Evolutionary conservation across 2,329 filamentous ascomycete species (phyloP).

Genomic region (Trichophaea hybrida): DNA sequence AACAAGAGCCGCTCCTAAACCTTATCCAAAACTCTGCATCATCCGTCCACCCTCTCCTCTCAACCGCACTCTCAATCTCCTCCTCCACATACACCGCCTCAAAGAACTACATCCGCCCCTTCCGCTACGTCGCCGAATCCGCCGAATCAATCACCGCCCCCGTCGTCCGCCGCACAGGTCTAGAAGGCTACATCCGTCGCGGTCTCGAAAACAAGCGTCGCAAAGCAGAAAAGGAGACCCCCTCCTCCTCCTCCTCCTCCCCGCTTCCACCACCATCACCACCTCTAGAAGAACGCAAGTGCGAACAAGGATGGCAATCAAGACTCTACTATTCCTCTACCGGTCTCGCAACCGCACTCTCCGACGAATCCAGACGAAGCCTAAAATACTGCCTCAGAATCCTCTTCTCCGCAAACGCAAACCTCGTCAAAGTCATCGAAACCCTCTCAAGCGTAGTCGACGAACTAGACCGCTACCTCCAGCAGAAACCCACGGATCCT

Average conservation of each 20-base stretch:
- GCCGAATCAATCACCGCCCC: constrained; percentile 81
- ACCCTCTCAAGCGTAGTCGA: constrained; percentile 62
- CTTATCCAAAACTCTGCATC: constrained; percentile 59
- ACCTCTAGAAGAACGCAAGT: not conserved
- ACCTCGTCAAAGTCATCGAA: constrained; percentile 60
- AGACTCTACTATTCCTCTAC: constrained; percentile 81
- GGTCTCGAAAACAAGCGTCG: constrained; percentile 35
- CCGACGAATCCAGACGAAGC: constrained; percentile 68
- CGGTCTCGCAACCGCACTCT: constrained; percentile 80
- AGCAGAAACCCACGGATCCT: constrained; percentile 17
- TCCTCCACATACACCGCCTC: constrained; percentile 72
- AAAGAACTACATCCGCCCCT: constrained; percentile 79
- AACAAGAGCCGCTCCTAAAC: constrained; percentile 57
- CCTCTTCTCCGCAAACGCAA: constrained; percentile 66
- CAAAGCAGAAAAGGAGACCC: constrained; percentile 10
- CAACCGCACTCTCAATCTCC: constrained; percentile 69
- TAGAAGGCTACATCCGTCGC: constrained; percentile 75
- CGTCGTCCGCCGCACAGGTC: constrained; percentile 70
- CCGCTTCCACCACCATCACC: not conserved
- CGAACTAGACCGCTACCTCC: constrained; percentile 54
- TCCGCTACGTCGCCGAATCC: constrained; percentile 80
- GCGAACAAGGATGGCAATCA: constrained; percentile 48
- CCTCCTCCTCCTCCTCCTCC: too few relatives aligned
- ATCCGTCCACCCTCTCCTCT: constrained; percentile 57
- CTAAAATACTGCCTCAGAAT: constrained; percentile 72